phyloP scores from a whole-genome alignment of 495 filamentous ascomycete species.

The Penicillium bialowiezense region DNA sequence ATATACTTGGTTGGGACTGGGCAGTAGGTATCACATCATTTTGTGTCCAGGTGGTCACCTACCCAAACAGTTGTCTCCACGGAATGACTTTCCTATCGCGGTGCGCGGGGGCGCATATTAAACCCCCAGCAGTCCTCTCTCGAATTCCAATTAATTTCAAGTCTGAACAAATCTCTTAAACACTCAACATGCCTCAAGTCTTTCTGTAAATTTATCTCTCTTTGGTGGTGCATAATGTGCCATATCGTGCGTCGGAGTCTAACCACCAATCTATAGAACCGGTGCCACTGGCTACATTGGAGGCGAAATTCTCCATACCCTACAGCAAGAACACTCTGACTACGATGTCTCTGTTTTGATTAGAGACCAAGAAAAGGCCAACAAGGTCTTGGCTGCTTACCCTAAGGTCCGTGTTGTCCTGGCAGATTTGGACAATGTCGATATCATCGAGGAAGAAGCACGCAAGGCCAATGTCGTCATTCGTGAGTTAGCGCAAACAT shows the following conservation, averaged over 20 bases:
- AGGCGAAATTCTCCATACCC: constrained; percentile 56
- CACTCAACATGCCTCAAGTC: background rate
- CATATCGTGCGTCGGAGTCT: background rate
- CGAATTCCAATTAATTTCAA: background rate
- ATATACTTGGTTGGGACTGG: too few species aligned
- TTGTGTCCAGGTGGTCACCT: too few species aligned
- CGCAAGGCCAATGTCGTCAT: constrained; percentile 46
- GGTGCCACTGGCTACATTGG: constrained; percentile 66
- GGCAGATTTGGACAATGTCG: constrained; percentile 40
- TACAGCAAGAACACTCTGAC: constrained; percentile 55
- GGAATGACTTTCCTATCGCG: constrained; percentile 3
- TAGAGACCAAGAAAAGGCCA: constrained; percentile 29
- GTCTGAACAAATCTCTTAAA: background rate
- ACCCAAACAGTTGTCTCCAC: background rate
- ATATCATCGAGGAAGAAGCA: constrained; percentile 37
- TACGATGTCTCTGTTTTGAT: constrained; percentile 60
- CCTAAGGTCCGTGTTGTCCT: constrained; percentile 39
- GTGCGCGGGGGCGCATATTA: constrained; percentile 2
- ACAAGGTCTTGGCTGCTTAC: constrained; percentile 51
- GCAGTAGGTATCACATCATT: too few species aligned
- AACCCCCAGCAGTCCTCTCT: background rate
- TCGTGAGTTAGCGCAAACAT: constrained; percentile 3
- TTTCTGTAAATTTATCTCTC: background rate
- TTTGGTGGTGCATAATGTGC: background rate
- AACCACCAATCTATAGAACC: constrained; percentile 25